Evolutionary conservation across 768 basidiomycete genomes (phyloP), one percentile per base, ranked within the genome.

Genomic region (Trametes elegans): DNA sequence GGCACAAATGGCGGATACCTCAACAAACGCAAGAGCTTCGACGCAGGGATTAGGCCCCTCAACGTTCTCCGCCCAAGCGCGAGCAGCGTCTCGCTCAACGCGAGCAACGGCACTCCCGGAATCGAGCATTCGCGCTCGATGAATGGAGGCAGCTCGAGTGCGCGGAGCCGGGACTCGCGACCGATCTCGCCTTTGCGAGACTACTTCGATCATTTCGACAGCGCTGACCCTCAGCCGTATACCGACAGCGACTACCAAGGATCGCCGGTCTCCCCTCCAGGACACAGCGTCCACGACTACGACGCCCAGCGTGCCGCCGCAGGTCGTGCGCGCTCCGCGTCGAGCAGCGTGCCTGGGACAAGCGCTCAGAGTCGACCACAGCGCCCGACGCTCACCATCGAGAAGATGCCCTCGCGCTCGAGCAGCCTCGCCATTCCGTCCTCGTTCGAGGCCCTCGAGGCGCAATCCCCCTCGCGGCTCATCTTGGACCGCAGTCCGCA

Each of bases 11-110:
- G 57, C 51, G 61, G 49, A 7, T 40, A 53, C 29, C 16, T 59
- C 5, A 67, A 66, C 49, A 70, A 70, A n/a, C 66, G 73, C 28
- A 77, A 72, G 58, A 79, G 76, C 56, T 79, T 72, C 31, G 78
- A 79, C 47, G 74, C 74, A 34, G 73, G 75, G 34, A 66, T 73
- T 7, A 72, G 74, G 13, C 76, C 75, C 9, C 70, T 76, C 27
- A 68, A 73, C 55, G 53, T 72, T 28, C 64, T 70, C 13, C 65
- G 66, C 10, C 62, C 63, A 24, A 62, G 49, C 40, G 38, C 65
- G 9, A 61, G 54, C 44, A 52, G 42, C 57, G 44, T 45, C 45
- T 58, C 60, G 21, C 53, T 58, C 29, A 55, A 52, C 26, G 26
- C 40, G 18, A 41, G 52, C 52, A 42, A 45, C 47, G 14, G 35